These are phyloP conservation scores for Saccharomyces hybrid DNA, from an alignment of 1,139 yeast genomes.

Conservation along the genomic window DNA sequence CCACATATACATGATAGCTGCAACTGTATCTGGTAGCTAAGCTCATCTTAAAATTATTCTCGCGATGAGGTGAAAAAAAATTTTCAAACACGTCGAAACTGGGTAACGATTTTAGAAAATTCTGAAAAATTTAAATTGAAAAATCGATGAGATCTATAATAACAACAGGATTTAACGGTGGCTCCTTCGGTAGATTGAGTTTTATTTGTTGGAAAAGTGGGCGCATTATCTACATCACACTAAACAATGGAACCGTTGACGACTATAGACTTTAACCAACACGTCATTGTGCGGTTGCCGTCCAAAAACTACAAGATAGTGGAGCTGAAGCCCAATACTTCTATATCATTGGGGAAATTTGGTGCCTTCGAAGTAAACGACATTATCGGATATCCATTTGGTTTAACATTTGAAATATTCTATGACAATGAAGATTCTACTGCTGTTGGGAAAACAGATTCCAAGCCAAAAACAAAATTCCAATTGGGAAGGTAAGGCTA, in stretches of 20 bases:
- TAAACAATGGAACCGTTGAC: slow-evolving; percentile 23
- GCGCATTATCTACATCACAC: neutral
- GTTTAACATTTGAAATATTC: slow-evolving; percentile 80
- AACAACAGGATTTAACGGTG: neutral
- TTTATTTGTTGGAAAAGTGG: neutral
- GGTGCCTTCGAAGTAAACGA: slow-evolving; percentile 74
- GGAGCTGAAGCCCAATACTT: slow-evolving; percentile 50
- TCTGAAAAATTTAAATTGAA: neutral
- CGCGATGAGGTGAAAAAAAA: slow-evolving; percentile 22
- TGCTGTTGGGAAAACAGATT: slow-evolving; percentile 28
- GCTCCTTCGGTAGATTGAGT: neutral
- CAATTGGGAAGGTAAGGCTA: slow-evolving; percentile 26
- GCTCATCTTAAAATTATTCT: slow-evolving; percentile 1
- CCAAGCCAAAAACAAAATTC: slow-evolving; percentile 19
- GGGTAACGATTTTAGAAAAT: neutral
- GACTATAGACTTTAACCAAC: slow-evolving; percentile 32
- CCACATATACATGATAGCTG: neutral
- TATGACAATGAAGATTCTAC: slow-evolving; percentile 37
- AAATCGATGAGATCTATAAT: neutral
- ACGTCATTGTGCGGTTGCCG: slow-evolving; percentile 65
- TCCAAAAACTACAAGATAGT: slow-evolving; percentile 71
- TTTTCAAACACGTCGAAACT: slow-evolving; percentile 5
- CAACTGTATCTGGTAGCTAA: neutral
- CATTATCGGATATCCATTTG: slow-evolving; percentile 73
- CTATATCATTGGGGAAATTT: slow-evolving; percentile 77